These are phyloP conservation scores for Rhododendron simsii DNA, from an alignment of 148 eudicot genomes.

Conservation along the genomic window DNA sequence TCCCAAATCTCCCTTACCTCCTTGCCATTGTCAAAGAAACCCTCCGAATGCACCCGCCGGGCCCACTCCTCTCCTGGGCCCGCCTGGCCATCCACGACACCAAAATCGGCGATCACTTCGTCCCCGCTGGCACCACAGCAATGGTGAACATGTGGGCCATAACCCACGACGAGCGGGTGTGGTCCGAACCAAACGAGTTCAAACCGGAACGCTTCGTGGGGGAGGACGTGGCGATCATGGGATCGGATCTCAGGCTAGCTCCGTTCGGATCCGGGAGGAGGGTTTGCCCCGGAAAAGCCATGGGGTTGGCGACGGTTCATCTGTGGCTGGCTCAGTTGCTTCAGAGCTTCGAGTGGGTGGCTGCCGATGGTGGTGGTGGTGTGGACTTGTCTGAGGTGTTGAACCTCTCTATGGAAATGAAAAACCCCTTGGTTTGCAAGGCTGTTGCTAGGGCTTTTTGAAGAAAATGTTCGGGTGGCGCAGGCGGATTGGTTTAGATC, in stretches of 20 bases:
- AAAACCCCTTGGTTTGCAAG: slow-evolving; percentile 66
- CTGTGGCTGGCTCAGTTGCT: slow-evolving; percentile 88
- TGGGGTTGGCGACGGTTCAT: slow-evolving; percentile 75
- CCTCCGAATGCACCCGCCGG: slow-evolving; percentile 85
- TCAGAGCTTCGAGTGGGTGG: slow-evolving; percentile 72
- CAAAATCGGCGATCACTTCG: slow-evolving; percentile 56
- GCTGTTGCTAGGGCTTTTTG: slow-evolving; percentile 54
- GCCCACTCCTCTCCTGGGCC: slow-evolving; percentile 96
- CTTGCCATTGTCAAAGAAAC: slow-evolving; percentile 78
- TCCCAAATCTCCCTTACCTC: slow-evolving; percentile 70
- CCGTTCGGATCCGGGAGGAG: slow-evolving; percentile 88
- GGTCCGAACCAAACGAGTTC: slow-evolving; percentile 62
- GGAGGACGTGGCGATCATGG: slow-evolving; percentile 76
- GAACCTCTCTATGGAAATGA: slow-evolving; percentile 91
- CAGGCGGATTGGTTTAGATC: not conserved
- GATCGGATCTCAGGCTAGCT: slow-evolving; percentile 71
- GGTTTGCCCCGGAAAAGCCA: slow-evolving; percentile 83
- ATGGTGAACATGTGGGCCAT: slow-evolving; percentile 99
- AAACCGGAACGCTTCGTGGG: slow-evolving; percentile 66
- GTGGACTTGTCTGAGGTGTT: slow-evolving; percentile 75
- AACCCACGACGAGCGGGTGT: slow-evolving; percentile 62
- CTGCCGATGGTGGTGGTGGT: slow-evolving; percentile 33
- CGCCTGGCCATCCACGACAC: slow-evolving; percentile 85
- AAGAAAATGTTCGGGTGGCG: not conserved
- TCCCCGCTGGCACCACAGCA: slow-evolving; percentile 89